Conservation (phyloP, 1,284 basidiomycete species). For the Cerrena zonata region DNA sequence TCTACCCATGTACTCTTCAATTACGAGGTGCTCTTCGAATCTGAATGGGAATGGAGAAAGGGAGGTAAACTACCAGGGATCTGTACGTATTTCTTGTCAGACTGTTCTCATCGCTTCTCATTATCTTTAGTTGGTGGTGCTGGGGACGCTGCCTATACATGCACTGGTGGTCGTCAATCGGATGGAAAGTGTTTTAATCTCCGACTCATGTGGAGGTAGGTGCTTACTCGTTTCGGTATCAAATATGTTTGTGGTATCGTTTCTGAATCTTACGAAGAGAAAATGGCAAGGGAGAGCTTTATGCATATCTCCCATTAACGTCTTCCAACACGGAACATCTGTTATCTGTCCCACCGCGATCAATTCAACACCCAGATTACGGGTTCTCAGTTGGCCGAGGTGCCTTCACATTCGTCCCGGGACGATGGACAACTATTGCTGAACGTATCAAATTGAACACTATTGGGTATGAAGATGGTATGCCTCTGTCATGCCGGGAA, state of each 20-base stretch:
- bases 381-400: constrained; percentile 59
- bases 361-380: constrained; percentile 48
- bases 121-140: constrained; percentile 43
- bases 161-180: constrained; percentile 53
- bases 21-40: constrained; percentile 54
- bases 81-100: constrained; percentile 36
- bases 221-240: not conserved
- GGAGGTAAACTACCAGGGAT: constrained; percentile 64
- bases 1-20: constrained; percentile 47
- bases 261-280: constrained; percentile 25
- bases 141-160: constrained; percentile 51
- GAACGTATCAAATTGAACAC: constrained; percentile 63
- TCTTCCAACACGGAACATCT: constrained; percentile 38
- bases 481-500: constrained; percentile 9
- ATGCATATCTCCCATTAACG: constrained; percentile 51
- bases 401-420: constrained; percentile 39
- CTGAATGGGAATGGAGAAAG: constrained; percentile 53
- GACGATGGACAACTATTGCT: constrained; percentile 53
- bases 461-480: constrained; percentile 41
- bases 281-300: constrained; percentile 47
- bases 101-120: not conserved
- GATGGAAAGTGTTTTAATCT: constrained; percentile 55
- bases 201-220: constrained; percentile 61
- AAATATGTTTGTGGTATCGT: not conserved
- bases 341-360: constrained; percentile 43